Evolutionary conservation across 2,329 filamentous ascomycete genomes (phyloP).

Genomic region (Neofusicoccum umdonicola): DNA sequence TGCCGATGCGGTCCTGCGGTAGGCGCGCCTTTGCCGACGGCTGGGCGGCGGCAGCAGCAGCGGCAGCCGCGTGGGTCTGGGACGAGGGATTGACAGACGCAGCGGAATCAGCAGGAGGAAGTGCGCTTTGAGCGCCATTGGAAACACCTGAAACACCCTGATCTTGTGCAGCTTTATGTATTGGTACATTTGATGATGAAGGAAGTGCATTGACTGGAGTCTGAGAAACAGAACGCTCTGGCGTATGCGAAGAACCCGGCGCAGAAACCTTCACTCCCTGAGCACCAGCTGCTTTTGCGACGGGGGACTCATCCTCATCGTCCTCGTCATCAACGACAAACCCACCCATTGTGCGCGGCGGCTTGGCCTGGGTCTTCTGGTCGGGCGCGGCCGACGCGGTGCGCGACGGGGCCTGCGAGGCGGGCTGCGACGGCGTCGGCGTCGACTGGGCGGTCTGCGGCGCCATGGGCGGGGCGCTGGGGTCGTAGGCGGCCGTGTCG

Average conservation of each 20-base stretch:
- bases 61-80: conserved; percentile 28
- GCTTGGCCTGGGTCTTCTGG: conserved; percentile 27
- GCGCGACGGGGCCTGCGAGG: conserved; percentile 19
- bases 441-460: conserved; percentile 26
- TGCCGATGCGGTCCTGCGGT: conserved; percentile 70
- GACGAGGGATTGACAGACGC: conserved; percentile 24
- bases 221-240: conserved; percentile 55
- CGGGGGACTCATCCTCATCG: conserved; percentile 51
- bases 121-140: conserved; percentile 44
- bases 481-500: conserved; percentile 23
- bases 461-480: conserved; percentile 11
- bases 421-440: conserved; percentile 28
- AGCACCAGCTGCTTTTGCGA: conserved; percentile 51
- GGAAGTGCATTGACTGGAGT: conserved; percentile 55
- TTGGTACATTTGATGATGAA: conserved; percentile 59
- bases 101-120: conserved; percentile 48
- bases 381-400: conserved; percentile 22
- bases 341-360: conserved; percentile 57
- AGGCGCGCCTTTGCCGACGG: conserved; percentile 52
- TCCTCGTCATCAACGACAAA: conserved; percentile 64
- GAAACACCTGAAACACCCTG: conserved; percentile 42
- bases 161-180: conserved; percentile 57
- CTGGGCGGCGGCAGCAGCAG: conserved; percentile 23
- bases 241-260: conserved; percentile 48
- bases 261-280: conserved; percentile 48